Conservation (phyloP, 2,329 filamentous ascomycete species). For the Claviceps sorghi region DNA sequence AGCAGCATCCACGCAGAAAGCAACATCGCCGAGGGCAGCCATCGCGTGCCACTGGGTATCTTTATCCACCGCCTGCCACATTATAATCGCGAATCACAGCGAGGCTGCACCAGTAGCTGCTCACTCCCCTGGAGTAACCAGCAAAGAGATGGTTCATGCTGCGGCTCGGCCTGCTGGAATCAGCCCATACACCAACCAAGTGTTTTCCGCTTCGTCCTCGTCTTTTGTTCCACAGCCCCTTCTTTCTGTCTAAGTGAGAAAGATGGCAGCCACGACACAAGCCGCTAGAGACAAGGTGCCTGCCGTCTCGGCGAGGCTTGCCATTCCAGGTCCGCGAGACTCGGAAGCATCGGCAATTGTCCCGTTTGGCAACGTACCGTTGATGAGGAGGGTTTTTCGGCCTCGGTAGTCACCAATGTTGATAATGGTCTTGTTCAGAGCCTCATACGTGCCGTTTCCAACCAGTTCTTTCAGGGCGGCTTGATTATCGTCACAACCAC, state of each 20-base stretch:
- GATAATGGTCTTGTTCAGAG: conserved; percentile 47
- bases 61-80: background rate
- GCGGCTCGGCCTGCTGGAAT: too few relatives aligned
- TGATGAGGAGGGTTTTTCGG: conserved; percentile 48
- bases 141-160: background rate
- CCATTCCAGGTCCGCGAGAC: conserved; percentile 20
- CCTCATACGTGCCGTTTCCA: conserved; percentile 46
- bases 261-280: conserved; percentile 29
- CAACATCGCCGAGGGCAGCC: background rate
- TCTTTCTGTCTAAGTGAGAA: conserved; percentile 22
- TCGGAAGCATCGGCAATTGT: conserved; percentile 31
- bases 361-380: conserved; percentile 60
- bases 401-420: conserved; percentile 32
- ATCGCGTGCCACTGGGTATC: background rate
- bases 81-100: background rate
- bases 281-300: conserved; percentile 37
- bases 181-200: background rate
- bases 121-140: background rate
- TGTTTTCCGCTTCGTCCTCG: too few relatives aligned
- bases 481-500: conserved; percentile 56
- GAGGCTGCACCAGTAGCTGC: background rate
- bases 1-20: background rate
- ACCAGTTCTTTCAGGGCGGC: conserved; percentile 43
- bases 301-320: conserved; percentile 20
- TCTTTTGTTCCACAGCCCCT: background rate